These are phyloP conservation scores for Tolypocladium ovalisporum DNA, from an alignment of 2,329 filamentous ascomycete genomes.

Conservation along the genomic window DNA sequence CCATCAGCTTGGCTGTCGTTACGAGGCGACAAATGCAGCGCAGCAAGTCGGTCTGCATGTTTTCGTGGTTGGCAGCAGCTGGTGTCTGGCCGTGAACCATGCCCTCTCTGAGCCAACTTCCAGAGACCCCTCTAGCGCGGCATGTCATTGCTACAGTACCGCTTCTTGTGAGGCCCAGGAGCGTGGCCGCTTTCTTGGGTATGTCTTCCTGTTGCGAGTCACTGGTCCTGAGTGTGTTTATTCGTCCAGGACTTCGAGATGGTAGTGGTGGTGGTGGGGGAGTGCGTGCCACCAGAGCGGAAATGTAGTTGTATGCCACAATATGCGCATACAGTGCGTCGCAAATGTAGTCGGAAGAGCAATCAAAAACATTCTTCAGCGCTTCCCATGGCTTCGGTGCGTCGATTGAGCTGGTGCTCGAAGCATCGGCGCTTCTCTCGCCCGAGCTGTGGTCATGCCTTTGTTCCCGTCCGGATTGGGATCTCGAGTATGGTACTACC, in stretches of 20 bases:
- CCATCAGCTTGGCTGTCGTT: conserved; percentile 31
- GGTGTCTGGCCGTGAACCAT: conserved; percentile 7
- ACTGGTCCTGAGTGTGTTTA: conserved; percentile 6
- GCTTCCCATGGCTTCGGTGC: conserved; percentile 27
- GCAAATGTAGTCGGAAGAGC: conserved; percentile 42
- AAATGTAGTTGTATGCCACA: conserved; percentile 48
- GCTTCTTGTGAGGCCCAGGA: conserved; percentile 33
- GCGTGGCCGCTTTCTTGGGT: conserved; percentile 39
- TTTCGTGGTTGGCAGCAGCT: conserved; percentile 16
- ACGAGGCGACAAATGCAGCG: conserved; percentile 41
- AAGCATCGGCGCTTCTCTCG: conserved; percentile 4
- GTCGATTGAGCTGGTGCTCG: conserved; percentile 7
- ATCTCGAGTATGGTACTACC: conserved; percentile 19
- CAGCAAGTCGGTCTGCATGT: conserved; percentile 36
- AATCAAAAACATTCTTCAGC: conserved; percentile 41
- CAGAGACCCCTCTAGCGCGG: conserved; percentile 14
- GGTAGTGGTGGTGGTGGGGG: conserved; percentile 10
- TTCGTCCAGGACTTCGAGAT: conserved; percentile 4
- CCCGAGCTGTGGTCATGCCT: conserved; percentile 1
- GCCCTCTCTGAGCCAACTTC: conserved; percentile 16
- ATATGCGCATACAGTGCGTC: conserved; percentile 50
- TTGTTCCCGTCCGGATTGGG: conserved; percentile 2
- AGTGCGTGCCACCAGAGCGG: conserved; percentile 16
- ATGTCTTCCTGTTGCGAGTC: conserved; percentile 23
- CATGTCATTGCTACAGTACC: conserved; percentile 9